phyloP scores from a whole-genome alignment of 2,329 filamentous ascomycete genomes.

The Venturia effusa region DNA sequence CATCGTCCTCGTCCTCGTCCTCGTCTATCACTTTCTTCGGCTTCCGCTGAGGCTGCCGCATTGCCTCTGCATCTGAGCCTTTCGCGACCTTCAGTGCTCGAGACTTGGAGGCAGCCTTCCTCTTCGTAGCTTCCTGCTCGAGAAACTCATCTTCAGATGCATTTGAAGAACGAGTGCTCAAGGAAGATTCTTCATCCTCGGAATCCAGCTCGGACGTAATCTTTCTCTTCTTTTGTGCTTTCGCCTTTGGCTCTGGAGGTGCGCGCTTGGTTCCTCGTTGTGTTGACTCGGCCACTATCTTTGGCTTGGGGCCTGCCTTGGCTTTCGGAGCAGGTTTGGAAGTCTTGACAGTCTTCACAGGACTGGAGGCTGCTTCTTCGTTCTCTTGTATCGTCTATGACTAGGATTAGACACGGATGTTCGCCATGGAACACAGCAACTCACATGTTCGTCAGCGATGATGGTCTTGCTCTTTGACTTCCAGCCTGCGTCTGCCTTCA shows the following conservation, averaged over 20 bases:
- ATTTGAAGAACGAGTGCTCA: neutral
- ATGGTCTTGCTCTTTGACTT: slow-evolving; percentile 42
- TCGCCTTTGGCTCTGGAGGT: slow-evolving; percentile 12
- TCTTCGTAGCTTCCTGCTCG: neutral
- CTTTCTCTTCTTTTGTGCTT: slow-evolving; percentile 11
- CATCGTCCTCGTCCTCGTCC: slow-evolving; percentile 6
- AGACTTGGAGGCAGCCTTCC: neutral
- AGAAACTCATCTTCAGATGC: neutral
- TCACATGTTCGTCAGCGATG: slow-evolving; percentile 41
- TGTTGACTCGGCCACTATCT: slow-evolving; percentile 6
- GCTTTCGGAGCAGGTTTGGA: slow-evolving; percentile 19
- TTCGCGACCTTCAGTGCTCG: neutral
- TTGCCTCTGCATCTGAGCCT: neutral
- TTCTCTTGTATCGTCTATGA: neutral
- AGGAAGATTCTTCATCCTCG: slow-evolving; percentile 10
- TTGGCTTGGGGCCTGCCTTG: neutral
- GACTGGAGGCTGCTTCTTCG: neutral
- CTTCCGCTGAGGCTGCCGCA: neutral
- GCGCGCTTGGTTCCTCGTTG: slow-evolving; percentile 18
- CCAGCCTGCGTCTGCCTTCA: slow-evolving; percentile 44
- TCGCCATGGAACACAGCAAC: slow-evolving; percentile 18
- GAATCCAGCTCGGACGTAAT: slow-evolving; percentile 9
- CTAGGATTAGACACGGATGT: slow-evolving; percentile 17
- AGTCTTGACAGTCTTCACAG: slow-evolving; percentile 15
- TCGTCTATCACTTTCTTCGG: neutral